These are phyloP conservation scores for Fusarium sp. DNA, from an alignment of 2,329 filamentous ascomycete genomes.

Conservation along the genomic window DNA sequence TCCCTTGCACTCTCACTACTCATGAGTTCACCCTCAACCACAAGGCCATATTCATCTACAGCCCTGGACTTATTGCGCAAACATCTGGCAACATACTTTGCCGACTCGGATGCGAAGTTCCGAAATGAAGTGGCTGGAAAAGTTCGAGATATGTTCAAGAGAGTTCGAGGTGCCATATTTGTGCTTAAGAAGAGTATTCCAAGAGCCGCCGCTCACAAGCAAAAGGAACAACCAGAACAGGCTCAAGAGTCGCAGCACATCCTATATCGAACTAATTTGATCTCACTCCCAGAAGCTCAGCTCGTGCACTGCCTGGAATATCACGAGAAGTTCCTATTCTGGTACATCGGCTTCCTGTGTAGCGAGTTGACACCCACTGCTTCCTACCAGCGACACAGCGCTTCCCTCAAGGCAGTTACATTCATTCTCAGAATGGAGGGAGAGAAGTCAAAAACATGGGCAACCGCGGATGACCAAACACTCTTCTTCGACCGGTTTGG, in stretches of 20 bases:
- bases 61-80: slow-evolving; percentile 73
- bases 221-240: slow-evolving; percentile 49
- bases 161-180: slow-evolving; percentile 76
- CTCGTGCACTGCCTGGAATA: slow-evolving; percentile 58
- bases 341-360: slow-evolving; percentile 80
- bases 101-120: slow-evolving; percentile 88
- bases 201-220: slow-evolving; percentile 52
- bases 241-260: slow-evolving; percentile 47
- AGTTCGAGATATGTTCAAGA: slow-evolving; percentile 80
- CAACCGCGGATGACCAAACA: slow-evolving; percentile 55
- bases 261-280: slow-evolving; percentile 56
- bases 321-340: slow-evolving; percentile 75
- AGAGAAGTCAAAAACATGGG: slow-evolving; percentile 62
- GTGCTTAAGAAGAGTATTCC: slow-evolving; percentile 63
- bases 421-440: slow-evolving; percentile 77
- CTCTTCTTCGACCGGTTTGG: slow-evolving; percentile 60
- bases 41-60: slow-evolving; percentile 74
- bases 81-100: slow-evolving; percentile 78
- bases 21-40: slow-evolving; percentile 79
- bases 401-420: slow-evolving; percentile 77
- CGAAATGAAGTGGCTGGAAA: slow-evolving; percentile 83
- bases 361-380: slow-evolving; percentile 82
- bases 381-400: slow-evolving; percentile 91
- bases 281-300: slow-evolving; percentile 55
- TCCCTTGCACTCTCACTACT: slow-evolving; percentile 86